Conservation (phyloP, 495 filamentous ascomycete genomes). For the Filosporella fistucella region DNA sequence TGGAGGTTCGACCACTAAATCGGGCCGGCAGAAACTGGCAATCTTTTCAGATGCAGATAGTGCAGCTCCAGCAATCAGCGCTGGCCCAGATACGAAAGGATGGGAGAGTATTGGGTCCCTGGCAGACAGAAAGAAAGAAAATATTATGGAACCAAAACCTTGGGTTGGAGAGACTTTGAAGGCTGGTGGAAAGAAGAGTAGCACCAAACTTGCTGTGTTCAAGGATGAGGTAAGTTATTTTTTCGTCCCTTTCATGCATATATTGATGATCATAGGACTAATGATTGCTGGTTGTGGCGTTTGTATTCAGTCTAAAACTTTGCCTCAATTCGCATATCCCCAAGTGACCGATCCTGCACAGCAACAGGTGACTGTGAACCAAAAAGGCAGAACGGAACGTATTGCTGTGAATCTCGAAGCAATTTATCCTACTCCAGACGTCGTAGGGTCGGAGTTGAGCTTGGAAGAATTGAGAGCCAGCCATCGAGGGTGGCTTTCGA, state of each 20-base stretch:
- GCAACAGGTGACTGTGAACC: constrained; percentile 71
- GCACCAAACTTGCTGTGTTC: constrained; percentile 85
- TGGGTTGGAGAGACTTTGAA: constrained; percentile 92
- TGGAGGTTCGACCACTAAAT: constrained; percentile 41
- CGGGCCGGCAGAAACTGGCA: constrained; percentile 74
- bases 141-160: constrained; percentile 77
- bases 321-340: constrained; percentile 35
- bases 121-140: constrained; percentile 89
- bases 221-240: constrained; percentile 83
- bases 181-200: constrained; percentile 69
- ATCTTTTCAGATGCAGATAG: constrained; percentile 81
- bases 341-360: constrained; percentile 43
- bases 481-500: constrained; percentile 70
- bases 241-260: constrained; percentile 38
- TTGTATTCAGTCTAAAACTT: constrained; percentile 54
- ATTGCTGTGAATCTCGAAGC: constrained; percentile 81
- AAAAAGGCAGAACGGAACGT: constrained; percentile 72
- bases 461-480: constrained; percentile 89
- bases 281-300: constrained; percentile 60
- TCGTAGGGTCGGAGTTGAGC: constrained; percentile 66
- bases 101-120: constrained; percentile 92
- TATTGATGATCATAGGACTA: constrained; percentile 99
- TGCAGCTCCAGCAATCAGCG: constrained; percentile 40
- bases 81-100: constrained; percentile 53
- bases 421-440: constrained; percentile 72